Base-by-base conservation (phyloP, 208 protist genomes). In the Spironucleus salmonicida region DNA sequence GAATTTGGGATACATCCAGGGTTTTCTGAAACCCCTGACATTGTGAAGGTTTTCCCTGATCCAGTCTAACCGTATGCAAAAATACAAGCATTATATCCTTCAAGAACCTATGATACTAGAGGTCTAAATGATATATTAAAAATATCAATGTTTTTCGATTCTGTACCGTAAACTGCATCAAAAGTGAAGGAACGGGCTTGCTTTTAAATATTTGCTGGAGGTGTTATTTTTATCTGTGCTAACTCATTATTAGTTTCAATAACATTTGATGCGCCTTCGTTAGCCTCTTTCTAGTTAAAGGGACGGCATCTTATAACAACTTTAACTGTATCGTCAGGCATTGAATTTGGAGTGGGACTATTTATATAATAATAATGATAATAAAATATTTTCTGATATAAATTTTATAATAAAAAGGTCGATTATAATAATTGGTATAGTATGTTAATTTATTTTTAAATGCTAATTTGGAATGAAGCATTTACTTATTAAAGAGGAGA, bases 61-160 rank as follows among this genome's bases (percentile, higher is more conserved):
- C 76, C 78, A 30, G 78, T 80, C 26, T 62, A 35, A 42, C 78
- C 78, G 38, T 80, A 80, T 11, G 78, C 78, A 75, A 80, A 80
- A 1, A 80, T n/a, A 26, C 76, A 80, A 13, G 62, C 26, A 80
- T 80, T 78, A 41, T 80, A 80, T 7, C 78, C 78, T 68, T 80
- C 15, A 59, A 78, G 64, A 45, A 11, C 15, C 9, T 15, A 27
- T 9, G 76, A 62, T 23, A 76, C 61, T n/a, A 78, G 62, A 9
- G 26, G 29, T 59, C 30, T 29, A 23, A 64, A 9, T 4, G 71
- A 64, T 39, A 49, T 32, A 27, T 76, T 35, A 62, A 76, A 76
- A 2, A 76, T 35, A 15, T 76, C 71, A 23, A 59, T 45, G 32
- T 71, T 9, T 4, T 9, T 71, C 4, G 32, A 64, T 0, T 38